Conservation (phyloP, 345 rosid genomes). For the Diplotaxis tenuifolia region DNA sequence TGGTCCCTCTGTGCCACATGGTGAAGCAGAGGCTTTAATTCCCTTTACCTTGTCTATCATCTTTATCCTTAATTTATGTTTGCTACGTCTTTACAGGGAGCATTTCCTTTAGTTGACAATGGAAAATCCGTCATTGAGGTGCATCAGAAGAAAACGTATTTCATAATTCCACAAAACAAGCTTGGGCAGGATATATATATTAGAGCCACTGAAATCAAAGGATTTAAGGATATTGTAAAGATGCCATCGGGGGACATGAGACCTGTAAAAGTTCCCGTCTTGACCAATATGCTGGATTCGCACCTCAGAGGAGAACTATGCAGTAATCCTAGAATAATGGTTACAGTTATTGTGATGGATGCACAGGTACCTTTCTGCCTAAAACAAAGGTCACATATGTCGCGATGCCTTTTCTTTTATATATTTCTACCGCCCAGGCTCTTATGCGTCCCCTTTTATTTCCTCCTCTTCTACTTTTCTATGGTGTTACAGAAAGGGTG, state of each 20-base stretch:
- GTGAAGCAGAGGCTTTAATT: not conserved
- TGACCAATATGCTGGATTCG: conserved; percentile 80
- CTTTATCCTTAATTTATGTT: conserved; percentile 12
- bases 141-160: conserved; percentile 75
- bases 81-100: conserved; percentile 49
- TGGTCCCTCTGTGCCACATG: conserved; percentile 11
- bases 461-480: not conserved
- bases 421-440: not conserved
- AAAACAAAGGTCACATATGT: not conserved
- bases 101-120: conserved; percentile 45
- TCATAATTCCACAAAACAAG: conserved; percentile 82
- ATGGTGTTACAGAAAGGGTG: not conserved
- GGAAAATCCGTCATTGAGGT: conserved; percentile 60
- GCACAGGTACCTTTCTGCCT: conserved; percentile 58
- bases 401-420: not conserved
- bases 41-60: not conserved
- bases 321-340: conserved; percentile 55
- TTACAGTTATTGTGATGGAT: conserved; percentile 67
- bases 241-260: conserved; percentile 92
- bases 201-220: conserved; percentile 63
- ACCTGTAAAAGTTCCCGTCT: conserved; percentile 86
- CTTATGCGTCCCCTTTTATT: not conserved
- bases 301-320: conserved; percentile 62
- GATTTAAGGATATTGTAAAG: conserved; percentile 52
- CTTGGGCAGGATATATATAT: conserved; percentile 92